Evolutionary conservation across 306 rosid genomes (phyloP), one percentile per base, ranked within the genome.

Genomic region (Nissolia schottii): DNA sequence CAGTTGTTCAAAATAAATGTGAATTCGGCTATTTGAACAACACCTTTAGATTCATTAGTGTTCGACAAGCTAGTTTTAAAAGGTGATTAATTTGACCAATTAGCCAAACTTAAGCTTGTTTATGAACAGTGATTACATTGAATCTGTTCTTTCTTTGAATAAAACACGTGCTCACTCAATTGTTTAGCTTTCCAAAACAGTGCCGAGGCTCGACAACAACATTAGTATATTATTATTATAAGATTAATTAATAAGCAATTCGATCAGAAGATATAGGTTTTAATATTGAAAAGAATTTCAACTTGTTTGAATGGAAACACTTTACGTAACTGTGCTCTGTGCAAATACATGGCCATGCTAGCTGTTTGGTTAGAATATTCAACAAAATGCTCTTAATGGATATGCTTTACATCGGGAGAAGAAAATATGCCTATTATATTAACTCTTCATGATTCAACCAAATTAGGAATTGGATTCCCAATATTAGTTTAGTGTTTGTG

Each of bases 231-330:
- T 50, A 61, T 18, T 16, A 62, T 43, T 73, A 64, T 29, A 29
- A 66, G 2, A 55, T 54, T 1, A 13, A 38, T n/a, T n/a, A 38
- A 38, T 14, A 14, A 14, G 13, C 81, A 79, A 58, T 38, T 50
- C 67, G 81, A 10, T 0, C 6, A 49, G 2, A 48, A 27, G 70
- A 34, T 76, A 28, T 23, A 60, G 23, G 23, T 14, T 79, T 74
- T 72, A 37, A 66, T 83, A 67, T 60, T 76, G 37, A 63, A 72
- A 67, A 76, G 62, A 37, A 76, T 57, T 66, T 76, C 88, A 81
- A 84, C 83, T 81, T 74, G 83, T 64, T 77, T 77, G 85, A 81
- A 80, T 64, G 40, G 41, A 74, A 16, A 20, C 31, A 77, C 29
- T 51, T 77, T 78, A 74, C 83, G 79, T 45, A 77, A 69, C 60